Base-by-base conservation (phyloP, 2,329 filamentous ascomycete species). In the Scedosporium apiospermum region DNA sequence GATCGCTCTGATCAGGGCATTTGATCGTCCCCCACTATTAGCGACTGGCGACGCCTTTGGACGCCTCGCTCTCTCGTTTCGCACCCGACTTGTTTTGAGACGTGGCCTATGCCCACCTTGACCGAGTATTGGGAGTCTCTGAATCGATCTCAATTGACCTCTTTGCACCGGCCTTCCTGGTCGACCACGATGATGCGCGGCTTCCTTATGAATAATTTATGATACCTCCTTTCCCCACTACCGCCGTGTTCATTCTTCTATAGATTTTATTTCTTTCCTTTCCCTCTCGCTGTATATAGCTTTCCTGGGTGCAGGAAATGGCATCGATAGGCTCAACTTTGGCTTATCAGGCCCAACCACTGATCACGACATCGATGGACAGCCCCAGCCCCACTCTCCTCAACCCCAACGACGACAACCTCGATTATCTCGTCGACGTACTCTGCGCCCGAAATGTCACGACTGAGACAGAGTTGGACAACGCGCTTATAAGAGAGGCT, bases 381-480 rank as follows among this genome's bases (percentile, higher is more conserved):
- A 55, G 51, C 21, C 51, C 23, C 51, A 23, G 51, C 51, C 51
- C 51, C 51, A 55, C 51, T 14, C 23, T 27, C 21, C 51, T 27
- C 12, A 23, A 27, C 23, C 16, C 55, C 27, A 27, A 58, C 5
- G 46, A 12, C n/a, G 46, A 51, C 21, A 49, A 61, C n/a, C 38
- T 26, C 44, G 57, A 59, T 46, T 58, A 42, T 60, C 23, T 71
- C 60, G 66, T 68, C 62, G 69, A 76, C 27, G 79, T 81, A 6
- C 69, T 82, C 30, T 69, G 68, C 34, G 65, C 75, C 12, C 62
- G 70, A 18, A 61, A 65, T 26, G 71, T 69, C 63, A 67, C 69
- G 46, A 73, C 74, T 7, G 79, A 81, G 66, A 69, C 68, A 6
- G 71, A 75, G 44, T 63, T 78, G 23, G 77, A 81, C 51, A 68